A percentile compares a stretch with the other conserved stretches of the same genome.
These are phyloP conservation scores for Suhomyces coccinellae DNA, from an alignment of 1,139 yeast genomes.

Conservation along the genomic window DNA sequence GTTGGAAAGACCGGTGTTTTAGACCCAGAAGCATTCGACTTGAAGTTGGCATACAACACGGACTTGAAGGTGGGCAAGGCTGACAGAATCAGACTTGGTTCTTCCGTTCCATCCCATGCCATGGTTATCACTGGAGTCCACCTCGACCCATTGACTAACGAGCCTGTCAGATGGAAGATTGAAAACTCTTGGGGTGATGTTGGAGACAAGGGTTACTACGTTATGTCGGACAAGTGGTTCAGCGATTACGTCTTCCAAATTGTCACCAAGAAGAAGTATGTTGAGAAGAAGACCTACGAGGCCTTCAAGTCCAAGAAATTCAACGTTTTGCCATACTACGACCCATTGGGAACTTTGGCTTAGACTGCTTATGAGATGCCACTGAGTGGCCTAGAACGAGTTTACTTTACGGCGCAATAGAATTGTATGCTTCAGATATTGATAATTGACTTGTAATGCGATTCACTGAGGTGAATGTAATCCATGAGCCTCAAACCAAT, in stretches of 20 bases:
- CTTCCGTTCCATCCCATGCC: constrained; percentile 81
- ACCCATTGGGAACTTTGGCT: constrained; percentile 87
- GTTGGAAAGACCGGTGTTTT: constrained; percentile 63
- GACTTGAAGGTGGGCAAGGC: constrained; percentile 48
- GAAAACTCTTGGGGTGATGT: constrained; percentile 87
- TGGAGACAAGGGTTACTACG: constrained; percentile 73
- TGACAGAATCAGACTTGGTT: constrained; percentile 54
- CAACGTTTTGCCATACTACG: constrained; percentile 70
- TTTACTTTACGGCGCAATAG: too few relatives aligned
- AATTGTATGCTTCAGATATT: too few relatives aligned
- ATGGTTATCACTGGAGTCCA: constrained; percentile 81
- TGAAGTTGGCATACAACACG: constrained; percentile 62
- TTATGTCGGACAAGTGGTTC: constrained; percentile 83
- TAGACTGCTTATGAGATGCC: neutral
- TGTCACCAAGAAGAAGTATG: constrained; percentile 61
- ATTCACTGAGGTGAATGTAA: too few relatives aligned
- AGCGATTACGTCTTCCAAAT: constrained; percentile 82
- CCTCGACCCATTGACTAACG: constrained; percentile 34
- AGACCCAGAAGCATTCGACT: constrained; percentile 69
- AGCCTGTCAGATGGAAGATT: constrained; percentile 76
- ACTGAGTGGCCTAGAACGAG: neutral
- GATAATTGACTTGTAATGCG: too few relatives aligned
- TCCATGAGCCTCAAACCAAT: too few relatives aligned
- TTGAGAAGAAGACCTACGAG: constrained; percentile 43
- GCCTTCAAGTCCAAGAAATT: constrained; percentile 54